These are phyloP conservation scores for Pythium aphanidermatum DNA, from an alignment of 352 stramenopile species.

Conservation along the genomic window DNA sequence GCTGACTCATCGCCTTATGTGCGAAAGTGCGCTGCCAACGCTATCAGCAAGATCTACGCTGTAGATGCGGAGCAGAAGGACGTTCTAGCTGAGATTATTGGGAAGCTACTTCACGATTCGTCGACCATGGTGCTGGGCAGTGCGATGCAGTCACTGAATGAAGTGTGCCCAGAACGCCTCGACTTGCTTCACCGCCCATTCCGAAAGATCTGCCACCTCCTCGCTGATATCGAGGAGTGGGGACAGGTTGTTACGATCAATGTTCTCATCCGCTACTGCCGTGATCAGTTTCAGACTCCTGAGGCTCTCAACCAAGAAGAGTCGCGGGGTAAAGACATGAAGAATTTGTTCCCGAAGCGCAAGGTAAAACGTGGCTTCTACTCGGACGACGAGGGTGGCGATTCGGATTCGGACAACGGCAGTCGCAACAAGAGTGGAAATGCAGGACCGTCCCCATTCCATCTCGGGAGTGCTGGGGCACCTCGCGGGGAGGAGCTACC, in stretches of 20 bases:
- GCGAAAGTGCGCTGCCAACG: constrained; percentile 95
- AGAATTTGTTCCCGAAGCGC: constrained; percentile 52
- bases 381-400: constrained; percentile 95
- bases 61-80: constrained; percentile 89
- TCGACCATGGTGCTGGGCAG: constrained; percentile 97
- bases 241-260: constrained; percentile 95
- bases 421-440: constrained; percentile 17
- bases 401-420: constrained; percentile 68
- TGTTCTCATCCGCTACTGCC: constrained; percentile 94
- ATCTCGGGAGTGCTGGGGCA: constrained; percentile 11
- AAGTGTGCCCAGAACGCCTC: constrained; percentile 94
- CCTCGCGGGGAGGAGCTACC: constrained; percentile 36
- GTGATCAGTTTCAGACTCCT: constrained; percentile 93
- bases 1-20: constrained; percentile 95
- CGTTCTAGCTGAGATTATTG: constrained; percentile 91
- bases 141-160: constrained; percentile 92
- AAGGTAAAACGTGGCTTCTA: constrained; percentile 93
- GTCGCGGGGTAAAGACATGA: constrained; percentile 27
- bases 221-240: constrained; percentile 99
- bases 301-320: constrained; percentile 25
- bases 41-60: constrained; percentile 92
- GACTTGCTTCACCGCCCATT: constrained; percentile 95
- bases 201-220: constrained; percentile 96
- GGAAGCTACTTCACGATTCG: constrained; percentile 90
- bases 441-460: constrained; percentile 24